Conservation (phyloP, 495 filamentous ascomycete species). For the Platismatia glauca region DNA sequence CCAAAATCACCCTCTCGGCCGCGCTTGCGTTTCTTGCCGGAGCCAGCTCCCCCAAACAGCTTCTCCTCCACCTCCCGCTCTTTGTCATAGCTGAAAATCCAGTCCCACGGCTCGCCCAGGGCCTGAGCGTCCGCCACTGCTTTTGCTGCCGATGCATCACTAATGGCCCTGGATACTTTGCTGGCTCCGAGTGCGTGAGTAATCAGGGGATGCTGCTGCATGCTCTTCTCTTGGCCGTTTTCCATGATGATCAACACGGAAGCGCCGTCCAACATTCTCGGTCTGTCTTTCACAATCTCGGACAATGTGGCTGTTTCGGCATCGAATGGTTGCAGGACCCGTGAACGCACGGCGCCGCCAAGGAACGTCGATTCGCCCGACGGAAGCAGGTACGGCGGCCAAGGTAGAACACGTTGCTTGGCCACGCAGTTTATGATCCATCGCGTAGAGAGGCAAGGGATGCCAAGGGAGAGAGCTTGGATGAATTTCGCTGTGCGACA, state of each 20-base stretch:
- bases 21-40: conserved; percentile 44
- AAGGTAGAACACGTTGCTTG: conserved; percentile 53
- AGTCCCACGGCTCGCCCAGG: conserved; percentile 52
- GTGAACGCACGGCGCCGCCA: conserved; percentile 66
- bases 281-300: conserved; percentile 47
- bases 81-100: conserved; percentile 67
- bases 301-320: conserved; percentile 47
- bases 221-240: conserved; percentile 49
- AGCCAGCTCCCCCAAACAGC: conserved; percentile 31
- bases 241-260: conserved; percentile 69
- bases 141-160: conserved; percentile 52
- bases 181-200: conserved; percentile 68
- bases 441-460: conserved; percentile 70
- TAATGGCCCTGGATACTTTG: conserved; percentile 52
- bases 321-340: conserved; percentile 52
- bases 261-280: conserved; percentile 54
- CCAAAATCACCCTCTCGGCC: conserved; percentile 29
- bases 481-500: conserved; percentile 89
- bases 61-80: conserved; percentile 40
- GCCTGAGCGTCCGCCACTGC: conserved; percentile 44
- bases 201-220: conserved; percentile 61
- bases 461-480: conserved; percentile 82
- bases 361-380: conserved; percentile 75
- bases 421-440: conserved; percentile 73
- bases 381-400: conserved; percentile 74